These are phyloP conservation scores for Phytomonas sp. DNA, from an alignment of 208 protist genomes.

Conservation along the genomic window DNA sequence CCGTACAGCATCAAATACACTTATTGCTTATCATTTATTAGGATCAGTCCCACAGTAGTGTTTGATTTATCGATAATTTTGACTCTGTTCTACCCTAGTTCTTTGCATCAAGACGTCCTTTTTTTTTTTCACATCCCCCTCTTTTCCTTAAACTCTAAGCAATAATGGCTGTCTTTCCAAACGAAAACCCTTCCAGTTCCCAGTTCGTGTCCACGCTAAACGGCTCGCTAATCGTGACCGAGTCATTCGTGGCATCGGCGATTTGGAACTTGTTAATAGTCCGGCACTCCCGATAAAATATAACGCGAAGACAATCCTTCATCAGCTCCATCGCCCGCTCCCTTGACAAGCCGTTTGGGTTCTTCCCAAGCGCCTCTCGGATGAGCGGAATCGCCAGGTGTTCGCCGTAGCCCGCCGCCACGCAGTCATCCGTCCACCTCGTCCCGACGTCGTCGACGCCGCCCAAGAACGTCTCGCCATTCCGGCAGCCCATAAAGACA, in stretches of 20 bases:
- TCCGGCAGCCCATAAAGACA: slow-evolving; percentile 87
- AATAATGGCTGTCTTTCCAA: slow-evolving; percentile 86
- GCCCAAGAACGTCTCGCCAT: slow-evolving; percentile 92
- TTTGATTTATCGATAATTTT: neutral
- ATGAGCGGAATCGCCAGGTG: slow-evolving; percentile 94
- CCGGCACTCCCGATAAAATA: slow-evolving; percentile 96
- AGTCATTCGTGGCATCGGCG: slow-evolving; percentile 58
- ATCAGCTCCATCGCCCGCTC: slow-evolving; percentile 85
- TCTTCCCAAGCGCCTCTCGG: slow-evolving; percentile 77
- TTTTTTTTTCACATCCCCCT: neutral
- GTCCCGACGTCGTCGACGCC: slow-evolving; percentile 93
- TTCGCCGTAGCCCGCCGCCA: slow-evolving; percentile 93
- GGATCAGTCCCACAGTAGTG: neutral
- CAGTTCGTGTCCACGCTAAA: slow-evolving; percentile 92
- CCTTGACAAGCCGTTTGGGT: slow-evolving; percentile 64
- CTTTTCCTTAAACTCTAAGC: slow-evolving; percentile 18
- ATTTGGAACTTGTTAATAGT: slow-evolving; percentile 94
- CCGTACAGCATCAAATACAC: neutral
- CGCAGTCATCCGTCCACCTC: slow-evolving; percentile 86
- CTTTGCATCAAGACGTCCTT: neutral
- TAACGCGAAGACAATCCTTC: slow-evolving; percentile 89
- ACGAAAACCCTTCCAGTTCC: slow-evolving; percentile 80
- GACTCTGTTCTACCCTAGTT: neutral
- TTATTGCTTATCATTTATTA: neutral
- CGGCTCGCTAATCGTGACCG: slow-evolving; percentile 82